Evolutionary conservation across 192 early-diverging fungal species (phyloP), one percentile per base, ranked within the genome.

Genomic region (Podila clonocystis): DNA sequence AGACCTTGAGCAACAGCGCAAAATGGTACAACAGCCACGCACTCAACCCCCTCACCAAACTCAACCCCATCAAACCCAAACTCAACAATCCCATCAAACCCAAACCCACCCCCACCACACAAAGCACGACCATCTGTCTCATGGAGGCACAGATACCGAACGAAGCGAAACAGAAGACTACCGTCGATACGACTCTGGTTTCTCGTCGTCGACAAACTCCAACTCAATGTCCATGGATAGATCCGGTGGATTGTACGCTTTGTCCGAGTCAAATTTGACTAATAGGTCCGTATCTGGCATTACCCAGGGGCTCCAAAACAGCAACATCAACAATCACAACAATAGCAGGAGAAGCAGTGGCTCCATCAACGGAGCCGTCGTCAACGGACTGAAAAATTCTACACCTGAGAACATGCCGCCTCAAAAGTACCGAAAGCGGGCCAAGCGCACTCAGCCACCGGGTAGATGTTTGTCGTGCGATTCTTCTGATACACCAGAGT

Each of bases 401-500:
- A 70, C 70, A 49, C 60, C 52, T 12, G 29, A 64, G 13, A 63
- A 60, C 13, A 67, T 41, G 9, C 62, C 63, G 0, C 70, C 70
- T 30, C 76, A 79, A 59, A 79, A 79, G 70, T 79, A 79, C 22
- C 65, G 70, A 1, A 79, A 79, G 38, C 65, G 76, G 7, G 76
- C 76, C 60, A 88, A 89, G 70, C 83, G 88, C 26, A 83, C 91
- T 3, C 87, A 91, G 7, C 87, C 89, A 49, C 91, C 92, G 55
- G 91, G 90, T 34, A 79, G 91, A 17, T 93, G 93, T 67, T 89
- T 90, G 31, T 91, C 91, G 12, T 98, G 97, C 70, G 89, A 93
- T 64, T 93, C 91, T 59, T 93, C 91, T 5, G 94, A 95, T 74
- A 97, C 96, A 0, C 96, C 96, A 34, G 95, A 97, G 80, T 98